Evolutionary conservation across 2,329 filamentous ascomycete genomes (phyloP), one percentile per base, ranked within the genome.

Genomic region (Monilinia polystroma): DNA sequence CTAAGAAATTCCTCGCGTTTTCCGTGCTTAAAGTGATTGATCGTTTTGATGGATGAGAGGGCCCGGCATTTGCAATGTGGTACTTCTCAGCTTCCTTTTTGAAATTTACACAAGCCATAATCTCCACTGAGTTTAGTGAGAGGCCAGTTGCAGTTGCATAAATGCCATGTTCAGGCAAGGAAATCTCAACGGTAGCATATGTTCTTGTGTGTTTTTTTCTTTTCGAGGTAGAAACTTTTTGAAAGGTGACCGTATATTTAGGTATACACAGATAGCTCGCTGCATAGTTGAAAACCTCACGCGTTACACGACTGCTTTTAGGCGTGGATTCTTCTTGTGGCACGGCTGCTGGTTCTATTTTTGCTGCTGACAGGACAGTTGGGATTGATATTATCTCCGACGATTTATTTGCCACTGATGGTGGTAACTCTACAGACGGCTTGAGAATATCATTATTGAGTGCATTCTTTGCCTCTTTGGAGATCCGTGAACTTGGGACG

Each of bases 1-100:
- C 64, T 12, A 63, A 38, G 41, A 66, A 66, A 29, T 66, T 63
- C n/a, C 16, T 26, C 43, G 51, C 64, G 29, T 55, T 63, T 55
- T 10, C 45, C 16, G 64, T 66, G 18, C n/a, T 63, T 41, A 66
- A 23, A 57, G 49, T 5, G 7, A 23, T 23, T 23, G 23, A 23
- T 23, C 23, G 23, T 23, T 23, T 23, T 23, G 10, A 63, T 20
- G 38, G 20, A 29, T 23, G 1, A 12, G 58, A 45, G 18, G 38
- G 41, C 32, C n/a, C 35, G 3, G 5, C 18, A 35, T 63, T 63
- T 51, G 26, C 38, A 38, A 29, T 45, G 20, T 63, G 57, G 23
- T 63, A 29, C 4, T 63, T 66, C 53, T 63, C 47, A 12, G 23
- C 41, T 45, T 53, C 26, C 18, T 29, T 11, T 55, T 63, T 66